Evolutionary conservation across 768 basidiomycete genomes (phyloP).

Genomic region (Lactarius sp.): DNA sequence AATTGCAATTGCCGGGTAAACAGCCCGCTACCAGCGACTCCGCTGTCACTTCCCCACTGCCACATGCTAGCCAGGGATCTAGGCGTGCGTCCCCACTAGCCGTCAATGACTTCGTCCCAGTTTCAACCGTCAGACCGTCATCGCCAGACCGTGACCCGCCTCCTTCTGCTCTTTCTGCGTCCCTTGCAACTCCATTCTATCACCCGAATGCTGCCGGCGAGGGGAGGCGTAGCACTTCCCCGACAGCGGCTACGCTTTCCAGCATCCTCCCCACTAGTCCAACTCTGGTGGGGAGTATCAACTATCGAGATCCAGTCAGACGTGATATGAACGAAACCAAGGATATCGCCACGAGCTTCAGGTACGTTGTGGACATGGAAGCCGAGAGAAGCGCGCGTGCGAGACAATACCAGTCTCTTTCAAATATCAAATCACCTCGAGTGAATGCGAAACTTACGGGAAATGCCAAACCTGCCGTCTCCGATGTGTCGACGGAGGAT

Average conservation of each 20-base stretch:
- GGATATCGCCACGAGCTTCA: constrained; percentile 46
- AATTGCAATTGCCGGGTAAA: constrained; percentile 24
- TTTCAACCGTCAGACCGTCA: constrained; percentile 37
- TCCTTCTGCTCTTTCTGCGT: constrained; percentile 65
- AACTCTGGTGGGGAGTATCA: constrained; percentile 17
- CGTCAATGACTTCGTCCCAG: constrained; percentile 56
- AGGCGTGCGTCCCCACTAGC: constrained; percentile 32
- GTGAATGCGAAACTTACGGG: constrained; percentile 18
- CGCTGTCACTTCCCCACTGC: not conserved
- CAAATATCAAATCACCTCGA: constrained; percentile 9
- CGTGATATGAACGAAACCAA: constrained; percentile 45
- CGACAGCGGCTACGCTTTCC: constrained; percentile 11
- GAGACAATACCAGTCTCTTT: constrained; percentile 17
- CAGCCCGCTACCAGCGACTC: constrained; percentile 6
- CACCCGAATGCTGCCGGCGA: constrained; percentile 39
- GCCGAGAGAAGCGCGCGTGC: constrained; percentile 30
- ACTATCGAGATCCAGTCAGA: constrained; percentile 36
- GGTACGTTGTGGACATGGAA: constrained; percentile 43
- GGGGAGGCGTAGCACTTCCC: constrained; percentile 22
- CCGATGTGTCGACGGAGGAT: not conserved
- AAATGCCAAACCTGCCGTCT: constrained; percentile 7
- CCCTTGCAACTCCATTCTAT: constrained; percentile 55
- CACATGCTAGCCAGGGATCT: constrained; percentile 5
- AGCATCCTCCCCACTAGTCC: constrained; percentile 9
- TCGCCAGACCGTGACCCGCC: constrained; percentile 34